phyloP scores from a whole-genome alignment of 495 filamentous ascomycete genomes.

The Penicillium fimorum region DNA sequence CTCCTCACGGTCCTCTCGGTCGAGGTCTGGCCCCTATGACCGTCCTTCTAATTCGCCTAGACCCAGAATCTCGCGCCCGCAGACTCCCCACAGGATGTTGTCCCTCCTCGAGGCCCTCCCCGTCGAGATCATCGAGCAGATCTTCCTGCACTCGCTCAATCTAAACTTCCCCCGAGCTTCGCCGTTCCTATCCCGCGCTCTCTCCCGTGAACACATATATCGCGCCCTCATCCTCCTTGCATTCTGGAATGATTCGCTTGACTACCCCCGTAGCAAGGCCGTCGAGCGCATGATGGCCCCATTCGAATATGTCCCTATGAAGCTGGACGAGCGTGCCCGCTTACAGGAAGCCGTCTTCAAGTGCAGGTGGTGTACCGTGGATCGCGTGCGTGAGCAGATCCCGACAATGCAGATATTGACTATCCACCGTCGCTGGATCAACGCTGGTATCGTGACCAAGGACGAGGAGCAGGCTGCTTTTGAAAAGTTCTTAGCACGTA shows the following conservation, averaged over 20 bases:
- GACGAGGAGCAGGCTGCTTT: conserved; percentile 19
- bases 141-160: conserved; percentile 53
- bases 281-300: conserved; percentile 34
- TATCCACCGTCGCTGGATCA: conserved; percentile 37
- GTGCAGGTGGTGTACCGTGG: conserved; percentile 41
- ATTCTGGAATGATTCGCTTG: conserved; percentile 36
- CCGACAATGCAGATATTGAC: conserved; percentile 36
- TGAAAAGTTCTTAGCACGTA: conserved; percentile 23
- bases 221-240: conserved; percentile 40
- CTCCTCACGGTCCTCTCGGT: conserved; percentile 5
- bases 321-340: conserved; percentile 17
- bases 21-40: conserved; percentile 5
- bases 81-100: conserved; percentile 14
- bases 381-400: conserved; percentile 30
- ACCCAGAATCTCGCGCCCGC: neutral
- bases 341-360: conserved; percentile 37
- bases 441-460: conserved; percentile 28
- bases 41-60: conserved; percentile 7
- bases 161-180: conserved; percentile 48
- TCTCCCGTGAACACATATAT: conserved; percentile 46
- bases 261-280: conserved; percentile 2
- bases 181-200: conserved; percentile 31
- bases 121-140: conserved; percentile 52
- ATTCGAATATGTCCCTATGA: conserved; percentile 31
- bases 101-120: conserved; percentile 51